Percentiles rank a stretch among this genome's conserved stretches.
Conservation (phyloP, 2,329 filamentous ascomycete species). For the Diplodia sapinea region DNA sequence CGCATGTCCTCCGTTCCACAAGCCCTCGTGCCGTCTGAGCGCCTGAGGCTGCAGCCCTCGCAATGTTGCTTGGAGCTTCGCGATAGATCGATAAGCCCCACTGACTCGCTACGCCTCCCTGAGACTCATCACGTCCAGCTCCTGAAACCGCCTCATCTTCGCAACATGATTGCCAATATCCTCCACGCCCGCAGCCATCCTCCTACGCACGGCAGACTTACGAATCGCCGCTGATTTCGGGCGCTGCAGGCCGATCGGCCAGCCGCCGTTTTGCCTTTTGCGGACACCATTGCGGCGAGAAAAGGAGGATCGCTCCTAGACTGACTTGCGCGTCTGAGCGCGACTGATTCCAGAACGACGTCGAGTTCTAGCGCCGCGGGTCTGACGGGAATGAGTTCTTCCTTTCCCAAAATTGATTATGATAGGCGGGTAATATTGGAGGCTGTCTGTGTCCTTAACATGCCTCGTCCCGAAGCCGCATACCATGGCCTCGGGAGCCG, state of each 20-base stretch:
- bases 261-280: background rate
- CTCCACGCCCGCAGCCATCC: background rate
- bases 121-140: slow-evolving; percentile 16
- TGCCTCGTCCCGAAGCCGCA: slow-evolving; percentile 24
- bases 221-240: slow-evolving; percentile 15
- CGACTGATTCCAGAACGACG: slow-evolving; percentile 20
- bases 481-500: slow-evolving; percentile 27
- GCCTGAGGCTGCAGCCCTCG: background rate
- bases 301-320: slow-evolving; percentile 27
- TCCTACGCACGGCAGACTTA: slow-evolving; percentile 9
- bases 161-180: slow-evolving; percentile 11
- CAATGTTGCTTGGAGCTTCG: background rate
- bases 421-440: slow-evolving; percentile 26
- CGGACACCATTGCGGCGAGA: slow-evolving; percentile 12
- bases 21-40: slow-evolving; percentile 1
- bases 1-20: background rate
- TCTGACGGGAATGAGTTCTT: slow-evolving; percentile 20
- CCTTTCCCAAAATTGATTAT: slow-evolving; percentile 26
- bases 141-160: slow-evolving; percentile 28
- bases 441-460: slow-evolving; percentile 23
- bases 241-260: slow-evolving; percentile 4
- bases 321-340: slow-evolving; percentile 9
- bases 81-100: slow-evolving; percentile 24
- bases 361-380: slow-evolving; percentile 18
- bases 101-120: slow-evolving; percentile 25